These are phyloP conservation scores for Neocallimastix lanati DNA, from an alignment of 192 early-diverging fungal species.

Conservation along the genomic window DNA sequence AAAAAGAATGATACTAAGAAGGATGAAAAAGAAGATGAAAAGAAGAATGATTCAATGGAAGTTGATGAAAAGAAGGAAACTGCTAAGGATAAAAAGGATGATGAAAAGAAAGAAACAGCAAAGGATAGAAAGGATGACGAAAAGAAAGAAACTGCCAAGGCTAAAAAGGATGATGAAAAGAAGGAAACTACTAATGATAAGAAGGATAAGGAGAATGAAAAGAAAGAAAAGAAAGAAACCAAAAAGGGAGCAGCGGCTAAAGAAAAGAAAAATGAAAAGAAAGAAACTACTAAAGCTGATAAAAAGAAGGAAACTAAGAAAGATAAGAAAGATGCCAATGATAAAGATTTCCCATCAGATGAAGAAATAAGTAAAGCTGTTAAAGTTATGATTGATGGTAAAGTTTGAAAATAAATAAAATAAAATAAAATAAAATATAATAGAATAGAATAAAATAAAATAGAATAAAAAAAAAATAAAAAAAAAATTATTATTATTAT, in stretches of 20 bases:
- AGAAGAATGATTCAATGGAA: too few relatives aligned
- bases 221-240: background rate
- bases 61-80: too few relatives aligned
- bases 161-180: background rate
- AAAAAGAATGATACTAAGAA: too few relatives aligned
- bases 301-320: background rate
- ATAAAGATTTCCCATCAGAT: background rate
- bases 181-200: background rate
- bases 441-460: too few relatives aligned
- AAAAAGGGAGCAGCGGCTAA: background rate
- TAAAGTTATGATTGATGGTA: background rate
- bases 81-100: background rate
- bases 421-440: background rate
- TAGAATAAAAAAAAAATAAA: too few relatives aligned
- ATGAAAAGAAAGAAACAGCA: background rate
- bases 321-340: background rate
- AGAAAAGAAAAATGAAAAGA: background rate
- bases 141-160: background rate
- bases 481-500: too few relatives aligned
- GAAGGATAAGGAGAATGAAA: background rate
- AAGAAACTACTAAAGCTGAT: background rate
- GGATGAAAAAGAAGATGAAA: too few relatives aligned
- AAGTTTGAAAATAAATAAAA: background rate
- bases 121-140: background rate
- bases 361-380: background rate